Conservation (phyloP, 148 eudicot species). For the Hydrangea macrophylla region DNA sequence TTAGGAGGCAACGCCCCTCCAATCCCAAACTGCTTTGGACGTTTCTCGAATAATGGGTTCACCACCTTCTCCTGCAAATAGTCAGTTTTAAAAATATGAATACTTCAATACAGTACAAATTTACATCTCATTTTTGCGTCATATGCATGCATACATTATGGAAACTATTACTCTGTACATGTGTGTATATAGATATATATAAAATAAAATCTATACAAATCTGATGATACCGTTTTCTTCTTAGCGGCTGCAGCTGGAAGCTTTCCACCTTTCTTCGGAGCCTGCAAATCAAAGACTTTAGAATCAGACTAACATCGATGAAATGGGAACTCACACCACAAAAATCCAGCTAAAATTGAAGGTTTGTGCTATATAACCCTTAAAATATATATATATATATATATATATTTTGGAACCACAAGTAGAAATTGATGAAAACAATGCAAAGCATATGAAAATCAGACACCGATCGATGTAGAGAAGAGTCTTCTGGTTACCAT, state of each 20-base stretch:
- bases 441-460: not conserved
- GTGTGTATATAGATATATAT: no score
- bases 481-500: slow-evolving; percentile 8
- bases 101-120: no score
- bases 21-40: slow-evolving; percentile 48
- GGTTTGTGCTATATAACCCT: no score
- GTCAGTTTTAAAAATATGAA: no score
- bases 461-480: not conserved
- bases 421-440: not conserved
- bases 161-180: no score
- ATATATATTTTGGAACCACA: not conserved
- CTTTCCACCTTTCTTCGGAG: slow-evolving; percentile 52
- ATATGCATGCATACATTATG: not conserved
- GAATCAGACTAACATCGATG: not conserved
- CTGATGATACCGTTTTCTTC: slow-evolving; percentile 52
- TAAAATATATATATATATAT: no score
- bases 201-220: no score
- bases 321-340: not conserved
- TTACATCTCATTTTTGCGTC: no score
- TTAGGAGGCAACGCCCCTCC: slow-evolving; percentile 59
- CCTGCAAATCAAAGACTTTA: slow-evolving; percentile 21
- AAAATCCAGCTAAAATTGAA: not conserved
- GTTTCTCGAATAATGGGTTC: slow-evolving; percentile 47
- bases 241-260: slow-evolving; percentile 32
- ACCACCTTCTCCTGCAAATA: slow-evolving; percentile 36